Evolutionary conservation across 2,329 filamentous ascomycete species (phyloP).

Genomic region (Ambrosiella xylebori): DNA sequence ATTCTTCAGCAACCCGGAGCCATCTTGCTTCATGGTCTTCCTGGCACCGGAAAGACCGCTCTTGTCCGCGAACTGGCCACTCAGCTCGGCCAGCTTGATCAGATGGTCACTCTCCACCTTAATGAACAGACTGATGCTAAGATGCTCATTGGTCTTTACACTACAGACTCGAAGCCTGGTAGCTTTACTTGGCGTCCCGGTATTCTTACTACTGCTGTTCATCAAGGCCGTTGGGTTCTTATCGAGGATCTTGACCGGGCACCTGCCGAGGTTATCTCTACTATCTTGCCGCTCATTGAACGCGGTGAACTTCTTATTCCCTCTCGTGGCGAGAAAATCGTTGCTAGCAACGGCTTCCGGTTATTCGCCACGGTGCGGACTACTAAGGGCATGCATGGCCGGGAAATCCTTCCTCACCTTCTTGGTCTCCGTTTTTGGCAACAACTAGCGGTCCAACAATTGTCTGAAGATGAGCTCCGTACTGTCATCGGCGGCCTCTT

Average conservation of each 20-base stretch:
- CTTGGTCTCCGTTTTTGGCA: constrained; percentile 81
- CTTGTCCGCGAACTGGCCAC: constrained; percentile 67
- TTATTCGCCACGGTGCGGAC: constrained; percentile 85
- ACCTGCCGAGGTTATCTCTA: constrained; percentile 86
- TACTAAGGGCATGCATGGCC: constrained; percentile 47
- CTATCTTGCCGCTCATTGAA: constrained; percentile 81
- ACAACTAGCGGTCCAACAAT: constrained; percentile 49
- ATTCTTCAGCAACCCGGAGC: constrained; percentile 53
- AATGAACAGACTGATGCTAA: constrained; percentile 99
- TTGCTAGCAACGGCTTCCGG: constrained; percentile 69
- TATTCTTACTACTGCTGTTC: constrained; percentile 82
- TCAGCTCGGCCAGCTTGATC: constrained; percentile 58
- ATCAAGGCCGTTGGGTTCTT: constrained; percentile 87
- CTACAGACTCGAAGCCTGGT: constrained; percentile 70
- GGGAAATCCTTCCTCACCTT: constrained; percentile 52
- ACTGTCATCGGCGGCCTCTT: constrained; percentile 56
- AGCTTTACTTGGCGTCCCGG: constrained; percentile 87
- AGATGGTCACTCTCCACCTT: constrained; percentile 84
- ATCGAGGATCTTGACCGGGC: constrained; percentile 94
- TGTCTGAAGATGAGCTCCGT: constrained; percentile 51
- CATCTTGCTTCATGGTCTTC: constrained; percentile 62
- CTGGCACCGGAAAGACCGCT: constrained; percentile 83
- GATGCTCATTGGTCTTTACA: constrained; percentile 85
- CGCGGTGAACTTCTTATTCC: constrained; percentile 80
- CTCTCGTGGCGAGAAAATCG: constrained; percentile 69